These are phyloP conservation scores for Cryphonectria carpinicola DNA, from an alignment of 2,329 filamentous ascomycete species.

Conservation along the genomic window DNA sequence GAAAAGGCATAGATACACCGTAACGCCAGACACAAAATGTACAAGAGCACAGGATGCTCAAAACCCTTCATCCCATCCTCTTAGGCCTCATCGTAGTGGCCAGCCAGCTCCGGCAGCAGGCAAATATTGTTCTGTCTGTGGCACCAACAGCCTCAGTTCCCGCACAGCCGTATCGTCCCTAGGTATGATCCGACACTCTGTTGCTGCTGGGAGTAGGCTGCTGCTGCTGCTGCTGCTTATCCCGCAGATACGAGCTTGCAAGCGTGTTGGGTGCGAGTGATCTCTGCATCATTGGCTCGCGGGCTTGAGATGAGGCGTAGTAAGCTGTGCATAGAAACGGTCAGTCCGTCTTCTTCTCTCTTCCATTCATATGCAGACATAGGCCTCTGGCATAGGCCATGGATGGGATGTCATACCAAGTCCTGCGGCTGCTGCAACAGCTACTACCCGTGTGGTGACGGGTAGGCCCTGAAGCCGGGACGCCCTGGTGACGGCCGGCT, in stretches of 20 bases:
- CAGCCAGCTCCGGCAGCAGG: background rate
- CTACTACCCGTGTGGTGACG: constrained; percentile 21
- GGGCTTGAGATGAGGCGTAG: constrained; percentile 22
- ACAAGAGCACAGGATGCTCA: background rate
- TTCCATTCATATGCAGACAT: background rate
- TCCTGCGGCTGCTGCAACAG: constrained; percentile 26
- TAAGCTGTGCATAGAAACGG: constrained; percentile 8
- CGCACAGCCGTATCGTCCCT: background rate
- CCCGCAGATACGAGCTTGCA: background rate
- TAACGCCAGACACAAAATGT: background rate
- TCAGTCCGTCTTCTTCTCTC: background rate
- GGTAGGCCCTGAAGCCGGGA: constrained; percentile 24
- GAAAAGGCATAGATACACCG: background rate
- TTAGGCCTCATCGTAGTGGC: background rate
- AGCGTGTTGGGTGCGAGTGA: background rate
- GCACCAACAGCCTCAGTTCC: background rate
- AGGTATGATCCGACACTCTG: background rate
- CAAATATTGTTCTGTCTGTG: background rate
- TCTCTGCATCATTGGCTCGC: constrained; percentile 8
- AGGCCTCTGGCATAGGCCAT: background rate
- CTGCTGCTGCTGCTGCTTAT: background rate
- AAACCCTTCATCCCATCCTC: background rate
- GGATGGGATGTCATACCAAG: constrained; percentile 10
- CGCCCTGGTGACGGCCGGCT: constrained; percentile 23
- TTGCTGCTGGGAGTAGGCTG: background rate